A percentile compares a stretch with the other conserved stretches of the same genome.
These are phyloP conservation scores for Pythium scleroteichum DNA, from an alignment of 352 stramenopile species.

Conservation along the genomic window DNA sequence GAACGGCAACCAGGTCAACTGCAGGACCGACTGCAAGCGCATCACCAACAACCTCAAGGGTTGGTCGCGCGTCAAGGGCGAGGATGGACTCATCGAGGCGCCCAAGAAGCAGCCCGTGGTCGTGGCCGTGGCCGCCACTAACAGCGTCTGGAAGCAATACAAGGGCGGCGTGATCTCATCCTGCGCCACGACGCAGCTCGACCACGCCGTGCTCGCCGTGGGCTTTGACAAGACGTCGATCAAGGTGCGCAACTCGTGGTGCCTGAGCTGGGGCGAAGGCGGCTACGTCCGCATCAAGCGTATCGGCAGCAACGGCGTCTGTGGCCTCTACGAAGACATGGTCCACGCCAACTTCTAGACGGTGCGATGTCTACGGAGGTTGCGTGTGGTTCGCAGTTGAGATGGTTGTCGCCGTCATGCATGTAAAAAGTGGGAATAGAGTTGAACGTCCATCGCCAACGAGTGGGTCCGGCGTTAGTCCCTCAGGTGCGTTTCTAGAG, in stretches of 20 bases:
- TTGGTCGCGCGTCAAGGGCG: constrained; percentile 1
- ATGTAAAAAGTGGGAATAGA: too few species aligned
- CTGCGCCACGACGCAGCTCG: constrained; percentile 13
- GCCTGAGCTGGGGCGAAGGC: constrained; percentile 33
- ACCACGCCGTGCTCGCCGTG: constrained; percentile 35
- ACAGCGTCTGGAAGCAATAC: constrained; percentile 31
- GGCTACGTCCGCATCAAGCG: constrained; percentile 84
- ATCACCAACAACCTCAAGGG: neutral
- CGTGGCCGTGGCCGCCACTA: constrained; percentile 24
- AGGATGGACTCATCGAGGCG: constrained; percentile 14
- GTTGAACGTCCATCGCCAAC: too few species aligned
- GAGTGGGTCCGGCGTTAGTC: too few species aligned
- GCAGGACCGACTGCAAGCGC: constrained; percentile 10
- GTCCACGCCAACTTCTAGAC: too few species aligned
- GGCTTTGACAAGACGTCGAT: constrained; percentile 20
- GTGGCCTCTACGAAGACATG: too few species aligned
- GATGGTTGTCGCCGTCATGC: too few species aligned
- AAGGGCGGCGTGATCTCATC: constrained; percentile 21
- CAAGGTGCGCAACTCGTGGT: constrained; percentile 44
- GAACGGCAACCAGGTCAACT: neutral
- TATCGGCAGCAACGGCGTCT: constrained; percentile 27
- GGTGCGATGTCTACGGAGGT: too few species aligned
- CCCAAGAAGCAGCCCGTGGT: constrained; percentile 24
- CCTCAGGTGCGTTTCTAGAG: too few species aligned
- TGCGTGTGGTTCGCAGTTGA: too few species aligned